phyloP scores from a whole-genome alignment of 2,329 filamentous ascomycete genomes.

The Pseudogymnoascus sp. region DNA sequence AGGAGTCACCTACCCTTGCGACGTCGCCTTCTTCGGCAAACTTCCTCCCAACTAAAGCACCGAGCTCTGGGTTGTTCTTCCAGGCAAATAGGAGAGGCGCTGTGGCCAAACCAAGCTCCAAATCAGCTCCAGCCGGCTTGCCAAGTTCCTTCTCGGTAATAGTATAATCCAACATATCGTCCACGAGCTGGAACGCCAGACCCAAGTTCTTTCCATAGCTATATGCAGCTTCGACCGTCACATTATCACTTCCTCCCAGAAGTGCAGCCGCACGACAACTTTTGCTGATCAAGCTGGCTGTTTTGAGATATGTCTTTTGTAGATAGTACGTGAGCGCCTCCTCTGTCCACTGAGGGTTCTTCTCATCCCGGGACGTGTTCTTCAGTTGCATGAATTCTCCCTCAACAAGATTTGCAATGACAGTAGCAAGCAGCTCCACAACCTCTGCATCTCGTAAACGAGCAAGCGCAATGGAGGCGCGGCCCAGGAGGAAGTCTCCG shows the following conservation, averaged over 20 bases:
- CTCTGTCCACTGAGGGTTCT: slow-evolving; percentile 76
- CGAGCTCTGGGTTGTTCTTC: slow-evolving; percentile 80
- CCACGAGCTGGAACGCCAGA: slow-evolving; percentile 91
- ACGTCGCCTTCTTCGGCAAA: slow-evolving; percentile 82
- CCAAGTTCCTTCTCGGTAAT: slow-evolving; percentile 76
- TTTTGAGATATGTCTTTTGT: slow-evolving; percentile 97
- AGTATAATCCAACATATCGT: slow-evolving; percentile 97
- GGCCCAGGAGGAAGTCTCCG: slow-evolving; percentile 89
- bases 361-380: slow-evolving; percentile 86
- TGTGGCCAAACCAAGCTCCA: slow-evolving; percentile 88
- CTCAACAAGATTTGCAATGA: slow-evolving; percentile 95
- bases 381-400: slow-evolving; percentile 99
- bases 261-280: slow-evolving; percentile 86
- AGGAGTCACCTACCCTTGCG: slow-evolving; percentile 54
- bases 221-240: slow-evolving; percentile 87
- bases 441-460: slow-evolving; percentile 89
- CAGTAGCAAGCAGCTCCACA: slow-evolving; percentile 85
- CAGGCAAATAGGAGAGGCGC: slow-evolving; percentile 93
- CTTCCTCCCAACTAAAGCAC: slow-evolving; percentile 82
- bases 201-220: slow-evolving; percentile 88
- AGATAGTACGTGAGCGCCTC: slow-evolving; percentile 89
- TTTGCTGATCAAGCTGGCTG: slow-evolving; percentile 91
- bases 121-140: slow-evolving; percentile 88
- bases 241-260: slow-evolving; percentile 66
- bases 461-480: slow-evolving; percentile 88